Evolutionary conservation across 352 stramenopile species (phyloP).

Genomic region (Globisporangium irregulare): DNA sequence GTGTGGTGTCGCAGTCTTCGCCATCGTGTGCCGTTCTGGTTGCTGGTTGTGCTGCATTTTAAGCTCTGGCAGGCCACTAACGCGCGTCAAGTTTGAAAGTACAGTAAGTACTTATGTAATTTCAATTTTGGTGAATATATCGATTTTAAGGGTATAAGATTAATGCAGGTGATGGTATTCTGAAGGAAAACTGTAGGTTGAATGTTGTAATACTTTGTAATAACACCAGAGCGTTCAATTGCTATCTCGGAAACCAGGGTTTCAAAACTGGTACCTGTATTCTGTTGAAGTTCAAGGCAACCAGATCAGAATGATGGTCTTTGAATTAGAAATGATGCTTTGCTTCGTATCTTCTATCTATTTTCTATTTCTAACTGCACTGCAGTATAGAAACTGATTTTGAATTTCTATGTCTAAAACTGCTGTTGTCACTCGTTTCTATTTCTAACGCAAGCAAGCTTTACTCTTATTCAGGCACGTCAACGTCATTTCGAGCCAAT

Average conservation of each 20-base stretch:
- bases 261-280: too few relatives aligned
- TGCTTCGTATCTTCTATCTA: not conserved
- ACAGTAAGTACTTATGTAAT: not conserved
- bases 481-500: not conserved
- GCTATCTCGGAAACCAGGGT: too few relatives aligned
- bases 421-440: conserved; percentile 5
- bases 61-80: not conserved
- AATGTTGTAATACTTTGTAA: too few relatives aligned
- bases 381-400: not conserved
- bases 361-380: not conserved
- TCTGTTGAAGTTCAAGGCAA: not conserved
- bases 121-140: not conserved
- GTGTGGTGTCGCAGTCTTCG: not conserved
- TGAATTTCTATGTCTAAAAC: not conserved
- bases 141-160: conserved; percentile 1
- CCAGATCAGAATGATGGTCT: not conserved
- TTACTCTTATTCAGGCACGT: not conserved
- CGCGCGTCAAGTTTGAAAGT: conserved; percentile 1
- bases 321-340: conserved; percentile 1
- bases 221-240: too few relatives aligned
- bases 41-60: not conserved
- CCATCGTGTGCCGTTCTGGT: not conserved
- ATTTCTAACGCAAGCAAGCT: not conserved
- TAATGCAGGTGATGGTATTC: not conserved
- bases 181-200: conserved; percentile 1